A percentile compares a stretch with the other conserved stretches of the same genome.
Evolutionary conservation across 306 rosid genomes (phyloP).

Genomic region (Delonix regia): DNA sequence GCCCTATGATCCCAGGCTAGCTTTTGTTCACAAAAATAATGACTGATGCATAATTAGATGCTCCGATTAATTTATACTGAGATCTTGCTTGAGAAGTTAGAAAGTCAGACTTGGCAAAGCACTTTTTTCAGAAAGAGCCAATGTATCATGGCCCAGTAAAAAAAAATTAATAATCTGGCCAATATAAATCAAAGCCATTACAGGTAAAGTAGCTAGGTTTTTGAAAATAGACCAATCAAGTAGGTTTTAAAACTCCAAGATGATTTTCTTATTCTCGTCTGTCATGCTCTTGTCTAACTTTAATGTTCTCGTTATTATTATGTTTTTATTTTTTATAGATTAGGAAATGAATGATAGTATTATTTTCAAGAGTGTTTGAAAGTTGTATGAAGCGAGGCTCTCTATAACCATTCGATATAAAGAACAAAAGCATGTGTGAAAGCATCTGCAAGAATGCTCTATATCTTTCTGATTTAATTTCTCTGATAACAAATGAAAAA

Average conservation of each 20-base stretch:
- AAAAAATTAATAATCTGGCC: background rate
- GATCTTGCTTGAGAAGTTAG: background rate
- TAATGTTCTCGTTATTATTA: background rate
- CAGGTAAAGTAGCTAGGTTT: background rate
- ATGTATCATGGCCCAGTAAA: too few species aligned
- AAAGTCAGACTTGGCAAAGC: background rate
- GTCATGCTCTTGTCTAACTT: background rate
- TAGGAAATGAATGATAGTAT: background rate
- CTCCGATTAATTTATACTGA: background rate
- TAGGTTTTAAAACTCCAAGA: background rate
- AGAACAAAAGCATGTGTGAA: conserved; percentile 60
- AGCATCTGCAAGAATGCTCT: conserved; percentile 44
- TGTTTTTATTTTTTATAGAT: background rate
- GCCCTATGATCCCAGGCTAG: too few species aligned
- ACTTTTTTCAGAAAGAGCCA: background rate
- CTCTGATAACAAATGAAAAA: conserved; percentile 18
- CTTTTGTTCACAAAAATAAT: too few species aligned
- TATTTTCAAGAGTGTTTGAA: too few species aligned
- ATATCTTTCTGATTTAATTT: conserved; percentile 25
- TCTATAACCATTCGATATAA: conserved; percentile 70
- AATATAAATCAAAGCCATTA: background rate
- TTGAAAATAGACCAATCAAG: background rate
- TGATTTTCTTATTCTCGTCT: background rate
- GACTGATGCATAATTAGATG: background rate
- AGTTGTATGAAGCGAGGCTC: conserved; percentile 43